phyloP scores from a whole-genome alignment of 805 yeast genomes.

The Pichia scutulata region DNA sequence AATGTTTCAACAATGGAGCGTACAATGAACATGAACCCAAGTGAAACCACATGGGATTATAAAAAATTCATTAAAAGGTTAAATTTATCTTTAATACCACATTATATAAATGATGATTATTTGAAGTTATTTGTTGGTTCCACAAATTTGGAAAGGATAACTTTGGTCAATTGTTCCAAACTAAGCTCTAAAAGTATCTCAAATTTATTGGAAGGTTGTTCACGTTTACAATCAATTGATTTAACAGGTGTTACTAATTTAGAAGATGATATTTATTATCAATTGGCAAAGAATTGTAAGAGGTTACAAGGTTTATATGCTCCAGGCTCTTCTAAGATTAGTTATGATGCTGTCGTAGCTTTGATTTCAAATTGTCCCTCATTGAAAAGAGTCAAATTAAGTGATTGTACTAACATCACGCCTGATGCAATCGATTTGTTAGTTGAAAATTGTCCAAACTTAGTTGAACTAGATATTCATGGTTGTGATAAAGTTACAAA shows the following conservation, averaged over 20 bases:
- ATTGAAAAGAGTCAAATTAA: slow-evolving; percentile 75
- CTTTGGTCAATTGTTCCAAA: slow-evolving; percentile 71
- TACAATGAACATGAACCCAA: slow-evolving; percentile 44
- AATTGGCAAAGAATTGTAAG: slow-evolving; percentile 63
- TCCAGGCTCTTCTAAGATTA: slow-evolving; percentile 69
- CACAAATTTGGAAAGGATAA: slow-evolving; percentile 72
- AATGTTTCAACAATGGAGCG: slow-evolving; percentile 46
- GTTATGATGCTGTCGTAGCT: slow-evolving; percentile 52
- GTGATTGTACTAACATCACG: slow-evolving; percentile 59
- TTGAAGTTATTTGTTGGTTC: slow-evolving; percentile 59
- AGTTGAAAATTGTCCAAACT: slow-evolving; percentile 63
- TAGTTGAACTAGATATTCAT: slow-evolving; percentile 87
- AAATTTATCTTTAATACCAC: slow-evolving; percentile 70
- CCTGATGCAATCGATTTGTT: slow-evolving; percentile 55
- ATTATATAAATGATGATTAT: slow-evolving; percentile 55
- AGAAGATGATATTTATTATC: slow-evolving; percentile 60
- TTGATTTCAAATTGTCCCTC: slow-evolving; percentile 59
- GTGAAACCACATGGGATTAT: slow-evolving; percentile 55
- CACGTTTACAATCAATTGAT: slow-evolving; percentile 75
- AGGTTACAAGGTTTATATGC: slow-evolving; percentile 86
- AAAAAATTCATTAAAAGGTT: slow-evolving; percentile 66
- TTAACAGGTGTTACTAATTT: slow-evolving; percentile 68
- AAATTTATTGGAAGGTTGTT: slow-evolving; percentile 54
- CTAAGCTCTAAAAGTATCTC: slow-evolving; percentile 57
- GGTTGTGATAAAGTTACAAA: slow-evolving; percentile 71